phyloP scores from a whole-genome alignment of 169 alveolate species.

The Eimeria sp. region DNA sequence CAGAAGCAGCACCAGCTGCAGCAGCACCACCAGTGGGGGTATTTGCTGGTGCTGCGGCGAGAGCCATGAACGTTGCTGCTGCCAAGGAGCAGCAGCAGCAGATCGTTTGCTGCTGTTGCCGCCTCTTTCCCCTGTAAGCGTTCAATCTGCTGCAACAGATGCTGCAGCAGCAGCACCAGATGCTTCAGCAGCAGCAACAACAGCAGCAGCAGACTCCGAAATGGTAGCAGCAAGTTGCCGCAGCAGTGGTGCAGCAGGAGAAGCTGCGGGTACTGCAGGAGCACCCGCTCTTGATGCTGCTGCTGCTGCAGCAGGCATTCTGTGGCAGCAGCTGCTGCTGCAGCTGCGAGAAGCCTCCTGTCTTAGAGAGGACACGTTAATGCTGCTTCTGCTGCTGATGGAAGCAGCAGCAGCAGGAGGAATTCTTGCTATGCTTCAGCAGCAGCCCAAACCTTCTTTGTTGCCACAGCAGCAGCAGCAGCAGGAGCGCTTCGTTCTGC shows the following conservation, averaged over 20 bases:
- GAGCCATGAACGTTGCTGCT: slow-evolving; percentile 15
- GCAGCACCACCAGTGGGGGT: slow-evolving; percentile 13
- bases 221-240: not conserved
- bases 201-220: not conserved
- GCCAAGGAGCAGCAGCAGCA: slow-evolving; percentile 37
- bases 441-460: not conserved
- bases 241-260: not conserved
- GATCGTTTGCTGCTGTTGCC: not conserved
- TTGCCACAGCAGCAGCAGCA: slow-evolving; percentile 17
- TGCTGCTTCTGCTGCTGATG: slow-evolving; percentile 59
- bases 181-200: slow-evolving; percentile 1
- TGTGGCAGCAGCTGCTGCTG: slow-evolving; percentile 72
- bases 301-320: slow-evolving; percentile 38
- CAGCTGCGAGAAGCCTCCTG: slow-evolving; percentile 12
- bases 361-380: not conserved
- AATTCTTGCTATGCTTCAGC: slow-evolving; percentile 5
- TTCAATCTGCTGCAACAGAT: not conserved
- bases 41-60: slow-evolving; percentile 43
- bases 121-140: slow-evolving; percentile 19
- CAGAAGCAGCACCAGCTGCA: slow-evolving; percentile 40
- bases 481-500: not conserved
- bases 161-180: not conserved
- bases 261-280: slow-evolving; percentile 4
- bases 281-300: not conserved
- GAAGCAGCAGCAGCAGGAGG: slow-evolving; percentile 52